Evolutionary conservation across 208 protist genomes (phyloP), one percentile per base, ranked within the genome.

Genomic region (Crithidia sp.): DNA sequence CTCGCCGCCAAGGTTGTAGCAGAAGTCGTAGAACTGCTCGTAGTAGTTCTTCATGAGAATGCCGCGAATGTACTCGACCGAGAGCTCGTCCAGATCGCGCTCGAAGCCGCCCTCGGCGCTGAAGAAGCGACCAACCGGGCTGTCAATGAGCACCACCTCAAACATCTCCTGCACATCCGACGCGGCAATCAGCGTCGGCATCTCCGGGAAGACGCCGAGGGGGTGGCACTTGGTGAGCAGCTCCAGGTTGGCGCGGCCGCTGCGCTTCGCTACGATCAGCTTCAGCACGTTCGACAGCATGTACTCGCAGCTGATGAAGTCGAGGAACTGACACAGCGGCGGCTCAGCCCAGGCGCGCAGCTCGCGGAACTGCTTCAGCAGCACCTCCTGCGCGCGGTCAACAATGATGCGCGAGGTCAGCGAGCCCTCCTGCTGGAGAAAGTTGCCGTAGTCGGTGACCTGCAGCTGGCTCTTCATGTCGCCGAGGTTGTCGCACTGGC

Each of bases 221-320:
- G 98, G 98, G 85, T 99, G 98, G 84, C 98, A 99, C 79, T 99
- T 99, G 45, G 97, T 97, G 5, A 99, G 75, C 5, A 99, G 74
- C 67, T 96, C 87, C 3, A 97, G 80, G 80, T 76, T 93, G 44
- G 91, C 86, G 19, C 90, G 79, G 53, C 87, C 94, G 71, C 84
- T 94, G n/a, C 87, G 81, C 67, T 95, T 95, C 37, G 91, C 91
- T 76, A 90, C 82, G 69, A 98, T 87, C 5, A 98, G 80, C 76
- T 96, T 97, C 28, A 98, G 81, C 56, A 97, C 88, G 83, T 98
- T 98, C 37, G 83, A 85, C 77, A 98, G 99, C 98, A 99, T 99
- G 88, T 99, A 99, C 63, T 98, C 97, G 76, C 98, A 98, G 64
- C 96, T 99, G 83, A 99, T 99, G 85, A 99, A 99, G 76, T 99